These are phyloP conservation scores for Marasmius tenuissimus DNA, from an alignment of 1,284 basidiomycete species.

Conservation along the genomic window DNA sequence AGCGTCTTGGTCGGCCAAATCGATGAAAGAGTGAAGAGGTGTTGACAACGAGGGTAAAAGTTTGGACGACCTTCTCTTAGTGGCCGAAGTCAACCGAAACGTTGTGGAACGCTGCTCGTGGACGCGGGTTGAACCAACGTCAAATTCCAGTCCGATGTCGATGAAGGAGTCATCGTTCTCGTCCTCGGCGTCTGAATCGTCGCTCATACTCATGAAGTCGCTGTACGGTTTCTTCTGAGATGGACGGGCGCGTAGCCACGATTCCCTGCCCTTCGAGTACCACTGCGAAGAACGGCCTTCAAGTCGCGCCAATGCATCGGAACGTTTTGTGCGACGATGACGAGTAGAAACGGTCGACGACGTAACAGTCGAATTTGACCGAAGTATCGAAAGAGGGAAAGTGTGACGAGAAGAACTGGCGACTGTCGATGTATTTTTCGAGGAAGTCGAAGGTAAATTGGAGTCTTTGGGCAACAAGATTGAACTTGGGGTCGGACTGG, in stretches of 20 bases:
- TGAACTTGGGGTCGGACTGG: neutral
- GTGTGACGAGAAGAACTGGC: neutral
- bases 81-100: neutral
- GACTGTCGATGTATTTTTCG: too few relatives aligned
- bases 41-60: neutral
- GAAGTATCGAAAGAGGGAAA: constrained; percentile 3
- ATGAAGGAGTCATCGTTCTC: neutral
- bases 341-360: constrained; percentile 25
- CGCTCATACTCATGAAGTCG: neutral
- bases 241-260: neutral
- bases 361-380: constrained; percentile 6
- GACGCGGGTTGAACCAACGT: neutral
- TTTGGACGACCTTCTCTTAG: neutral
- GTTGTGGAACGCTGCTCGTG: neutral
- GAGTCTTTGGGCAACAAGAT: neutral
- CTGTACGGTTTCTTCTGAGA: neutral
- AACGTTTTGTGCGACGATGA: constrained; percentile 15
- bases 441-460: neutral
- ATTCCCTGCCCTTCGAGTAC: neutral
- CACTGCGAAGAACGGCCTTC: constrained; percentile 37
- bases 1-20: neutral
- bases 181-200: neutral
- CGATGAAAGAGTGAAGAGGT: neutral
- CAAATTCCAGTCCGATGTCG: neutral
- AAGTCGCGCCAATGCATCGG: constrained; percentile 47